Base-by-base conservation (phyloP, 352 stramenopile genomes). In the Pythium folliculosum region DNA sequence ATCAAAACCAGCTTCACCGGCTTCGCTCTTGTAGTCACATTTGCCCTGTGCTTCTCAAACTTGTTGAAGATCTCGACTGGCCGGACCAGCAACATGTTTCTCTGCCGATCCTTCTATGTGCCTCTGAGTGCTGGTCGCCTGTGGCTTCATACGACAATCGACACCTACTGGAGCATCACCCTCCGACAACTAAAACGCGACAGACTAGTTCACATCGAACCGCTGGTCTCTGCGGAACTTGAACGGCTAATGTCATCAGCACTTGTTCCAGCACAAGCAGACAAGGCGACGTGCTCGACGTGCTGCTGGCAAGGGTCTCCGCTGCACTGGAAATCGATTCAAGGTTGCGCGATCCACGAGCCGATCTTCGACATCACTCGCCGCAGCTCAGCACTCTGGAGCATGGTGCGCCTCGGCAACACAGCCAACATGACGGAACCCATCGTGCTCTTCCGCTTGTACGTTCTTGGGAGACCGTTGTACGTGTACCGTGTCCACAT, bases 401-500 rank as follows among this genome's bases (percentile, higher is more conserved):
- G 22, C 16, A 59, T 72, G 47, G 53, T 72, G 9, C 52, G 65
- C 14, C 51, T 68, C 21, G 14, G 25, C 35, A 72, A 72, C 52
- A 49, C 68, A 32, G 60, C 23, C 10, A 47, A 52, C 43, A 49
- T 72, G 40, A 60, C 58, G 12, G 65, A 72, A 17, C 65, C 65
- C 12, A 37, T 68, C 7, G 60, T 68, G 2, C 22, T 71, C 7
- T 17, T 71, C 25, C 62, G 56, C 5, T n/a, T 79, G 16, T 70
- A 61, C 13, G n/a, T 67, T 3, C n/a, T 65, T 2, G 72, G 69
- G 0, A 37, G 17, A 1, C 40, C 35, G 23, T 22, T 78, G 38
- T 76, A 62, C 23, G 14, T 78, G 35, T 76, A 74, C 14, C 55
- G 60, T 16, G 50, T 75, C 14, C 10, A 47, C 40, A n/a, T 3